Evolutionary conservation across 306 rosid species (phyloP).

Genomic region (Acmispon strigosus): DNA sequence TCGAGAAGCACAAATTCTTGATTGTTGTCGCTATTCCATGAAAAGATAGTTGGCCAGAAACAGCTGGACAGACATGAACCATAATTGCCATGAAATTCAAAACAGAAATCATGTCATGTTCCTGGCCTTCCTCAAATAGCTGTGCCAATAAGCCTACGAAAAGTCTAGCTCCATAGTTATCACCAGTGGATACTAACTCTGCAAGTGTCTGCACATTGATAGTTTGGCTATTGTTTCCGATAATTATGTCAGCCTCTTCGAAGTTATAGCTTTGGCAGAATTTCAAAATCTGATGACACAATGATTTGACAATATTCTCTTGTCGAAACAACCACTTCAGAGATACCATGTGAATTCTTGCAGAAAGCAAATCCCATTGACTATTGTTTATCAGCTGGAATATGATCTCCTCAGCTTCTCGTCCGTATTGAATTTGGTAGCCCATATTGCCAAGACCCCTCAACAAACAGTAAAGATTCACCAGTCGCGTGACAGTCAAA

Average conservation of each 20-base stretch:
- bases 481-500: constrained; percentile 44
- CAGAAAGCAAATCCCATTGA: constrained; percentile 70
- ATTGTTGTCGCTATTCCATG: constrained; percentile 55
- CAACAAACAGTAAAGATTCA: constrained; percentile 64
- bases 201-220: constrained; percentile 51
- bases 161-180: constrained; percentile 61
- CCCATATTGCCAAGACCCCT: constrained; percentile 56
- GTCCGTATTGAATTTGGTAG: constrained; percentile 56
- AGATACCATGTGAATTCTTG: constrained; percentile 62
- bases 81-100: constrained; percentile 46
- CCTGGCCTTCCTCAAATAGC: constrained; percentile 52
- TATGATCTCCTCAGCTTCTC: constrained; percentile 69
- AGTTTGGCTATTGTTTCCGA: constrained; percentile 29
- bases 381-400: constrained; percentile 48
- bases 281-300: constrained; percentile 63
- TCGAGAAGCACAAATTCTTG: constrained; percentile 36
- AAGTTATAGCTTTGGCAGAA: constrained; percentile 49
- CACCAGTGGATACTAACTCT: constrained; percentile 59
- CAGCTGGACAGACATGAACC: constrained; percentile 42
- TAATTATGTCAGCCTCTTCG: constrained; percentile 26
- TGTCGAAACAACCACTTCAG: constrained; percentile 92
- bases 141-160: constrained; percentile 57
- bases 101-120: constrained; percentile 43
- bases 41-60: constrained; percentile 55
- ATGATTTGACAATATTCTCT: constrained; percentile 46